Evolutionary conservation across 2,329 filamentous ascomycete genomes (phyloP), one percentile per base, ranked within the genome.

Genomic region (Fusarium newnesense): DNA sequence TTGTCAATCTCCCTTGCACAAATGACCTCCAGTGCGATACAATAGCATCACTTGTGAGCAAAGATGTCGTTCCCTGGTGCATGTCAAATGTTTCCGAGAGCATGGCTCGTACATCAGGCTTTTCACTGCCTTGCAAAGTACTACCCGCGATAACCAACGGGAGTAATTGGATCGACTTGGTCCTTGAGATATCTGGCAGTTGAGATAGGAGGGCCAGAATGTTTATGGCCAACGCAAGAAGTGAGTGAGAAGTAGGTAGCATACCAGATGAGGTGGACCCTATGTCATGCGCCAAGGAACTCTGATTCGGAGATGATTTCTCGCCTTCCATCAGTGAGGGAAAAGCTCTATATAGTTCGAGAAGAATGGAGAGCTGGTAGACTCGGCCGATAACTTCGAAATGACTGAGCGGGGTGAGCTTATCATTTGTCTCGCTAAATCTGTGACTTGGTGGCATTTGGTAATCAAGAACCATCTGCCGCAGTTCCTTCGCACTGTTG

Each of bases 301-400:
- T 26, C 11, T 15, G 1, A 12, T 6, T 1, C 18, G n/a, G 13
- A 44, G 6, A 24, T 24, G 6, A 15, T 18, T 1, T 2, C 12
- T 44, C 42, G 9, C 6, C 15, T 26, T 44, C 42, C 4, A 44
- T 26, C 11, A 3, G 42, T 9, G 7, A 15, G 24, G 1, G 24
- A 16, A 44, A 44, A 9, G 42, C 42, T 44, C 16, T 26, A 18
- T 5, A 9, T 9, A 44, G 24, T 44, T 44, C 6, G 42, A 44
- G n/a, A 9, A 44, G 24, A 44, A 44, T 44, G 18, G 42, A 44
- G 16, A 44, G 16, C 24, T 12, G 10, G 18, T 26, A 44, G 4
- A 44, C 9, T 18, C 1, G 6, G 18, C 42, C 42, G 10, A 44
- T 44, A 9, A 18, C 18, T 26, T 19, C 24, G 10, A 26, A 44